Conservation (phyloP, 2,329 filamentous ascomycete genomes). For the Amylocarpus encephaloides region DNA sequence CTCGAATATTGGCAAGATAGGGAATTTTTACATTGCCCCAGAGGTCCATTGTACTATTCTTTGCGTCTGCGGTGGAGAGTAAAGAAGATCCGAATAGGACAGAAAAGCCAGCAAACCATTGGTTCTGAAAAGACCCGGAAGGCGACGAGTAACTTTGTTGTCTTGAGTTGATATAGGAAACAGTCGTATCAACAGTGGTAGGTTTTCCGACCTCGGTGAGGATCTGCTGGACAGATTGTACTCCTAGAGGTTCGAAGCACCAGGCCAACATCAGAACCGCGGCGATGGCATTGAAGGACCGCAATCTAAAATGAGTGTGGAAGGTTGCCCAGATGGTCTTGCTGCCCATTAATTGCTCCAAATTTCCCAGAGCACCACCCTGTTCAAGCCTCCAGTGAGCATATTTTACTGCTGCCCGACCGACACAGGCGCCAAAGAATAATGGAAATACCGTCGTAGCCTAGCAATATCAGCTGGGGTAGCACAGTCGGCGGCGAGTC, state of each 20-base stretch:
- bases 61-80: slow-evolving; percentile 17
- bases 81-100: slow-evolving; percentile 20
- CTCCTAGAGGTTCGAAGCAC: slow-evolving; percentile 30
- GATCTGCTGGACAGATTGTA: slow-evolving; percentile 28
- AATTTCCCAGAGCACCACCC: slow-evolving; percentile 22
- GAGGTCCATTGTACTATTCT: slow-evolving; percentile 21
- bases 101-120: slow-evolving; percentile 17
- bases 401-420: slow-evolving; percentile 24
- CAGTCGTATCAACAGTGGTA: slow-evolving; percentile 8
- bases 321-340: slow-evolving; percentile 28
- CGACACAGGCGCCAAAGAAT: slow-evolving; percentile 27
- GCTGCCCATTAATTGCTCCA: slow-evolving; percentile 31
- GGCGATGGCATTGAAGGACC: slow-evolving; percentile 25
- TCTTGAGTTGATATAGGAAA: slow-evolving; percentile 20
- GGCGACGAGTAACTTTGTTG: slow-evolving; percentile 20
- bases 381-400: slow-evolving; percentile 28
- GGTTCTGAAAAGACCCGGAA: slow-evolving; percentile 7
- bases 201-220: slow-evolving; percentile 12
- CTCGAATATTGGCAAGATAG: slow-evolving; percentile 14
- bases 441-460: slow-evolving; percentile 29
- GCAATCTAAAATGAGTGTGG: slow-evolving; percentile 24
- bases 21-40: slow-evolving; percentile 31
- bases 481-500: not conserved
- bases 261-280: slow-evolving; percentile 26
- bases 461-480: slow-evolving; percentile 5